These are phyloP conservation scores for Nasturtium officinale DNA, from an alignment of 345 rosid genomes.

Conservation along the genomic window DNA sequence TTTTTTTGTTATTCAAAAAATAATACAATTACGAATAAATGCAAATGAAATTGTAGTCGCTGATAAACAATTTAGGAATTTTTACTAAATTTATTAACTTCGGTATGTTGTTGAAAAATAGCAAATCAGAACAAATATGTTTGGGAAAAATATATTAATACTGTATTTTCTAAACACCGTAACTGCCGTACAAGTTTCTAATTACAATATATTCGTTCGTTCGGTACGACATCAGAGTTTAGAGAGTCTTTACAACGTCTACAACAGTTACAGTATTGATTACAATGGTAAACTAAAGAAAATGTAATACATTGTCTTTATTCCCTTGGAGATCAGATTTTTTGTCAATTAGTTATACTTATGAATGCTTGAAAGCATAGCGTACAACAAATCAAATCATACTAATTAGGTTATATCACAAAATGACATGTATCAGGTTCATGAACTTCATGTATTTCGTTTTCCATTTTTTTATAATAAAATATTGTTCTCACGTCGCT, in stretches of 20 bases:
- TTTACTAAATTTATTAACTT: background rate
- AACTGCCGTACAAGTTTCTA: background rate
- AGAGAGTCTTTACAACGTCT: background rate
- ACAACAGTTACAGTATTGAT: background rate
- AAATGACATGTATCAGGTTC: constrained; percentile 27
- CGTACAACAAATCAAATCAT: constrained; percentile 31
- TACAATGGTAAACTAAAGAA: background rate
- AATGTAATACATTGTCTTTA: constrained; percentile 2
- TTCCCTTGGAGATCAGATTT: constrained; percentile 20
- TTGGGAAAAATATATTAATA: background rate
- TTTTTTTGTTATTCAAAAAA: background rate
- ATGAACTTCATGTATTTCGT: constrained; percentile 26
- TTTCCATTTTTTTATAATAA: background rate
- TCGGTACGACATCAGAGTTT: background rate
- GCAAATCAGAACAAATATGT: background rate
- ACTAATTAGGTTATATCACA: constrained; percentile 21
- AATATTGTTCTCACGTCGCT: constrained; percentile 7
- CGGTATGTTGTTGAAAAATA: background rate
- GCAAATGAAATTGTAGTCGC: background rate
- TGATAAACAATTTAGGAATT: background rate
- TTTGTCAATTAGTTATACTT: constrained; percentile 21
- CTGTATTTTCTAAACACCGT: background rate
- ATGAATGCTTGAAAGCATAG: constrained; percentile 28
- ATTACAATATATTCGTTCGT: background rate
- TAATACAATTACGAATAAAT: background rate